Base-by-base conservation (phyloP, 768 basidiomycete species). In the Hortiboletus campestris region DNA sequence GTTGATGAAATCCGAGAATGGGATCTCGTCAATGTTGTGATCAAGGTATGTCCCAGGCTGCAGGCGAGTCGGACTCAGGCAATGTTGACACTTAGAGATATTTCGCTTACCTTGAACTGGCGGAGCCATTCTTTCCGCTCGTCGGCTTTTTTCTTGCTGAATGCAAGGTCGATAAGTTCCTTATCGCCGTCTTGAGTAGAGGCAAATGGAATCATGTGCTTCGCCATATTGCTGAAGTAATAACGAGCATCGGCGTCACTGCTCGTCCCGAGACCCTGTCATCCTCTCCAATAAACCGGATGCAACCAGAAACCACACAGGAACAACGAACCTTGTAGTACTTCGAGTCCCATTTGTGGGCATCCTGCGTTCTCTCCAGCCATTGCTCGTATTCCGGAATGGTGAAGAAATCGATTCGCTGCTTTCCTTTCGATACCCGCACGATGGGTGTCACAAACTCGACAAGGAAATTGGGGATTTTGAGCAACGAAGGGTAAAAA, bases 401-500 rank as follows among this genome's bases (percentile, higher is more conserved):
- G 4, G 97, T 98, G 72, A 96, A 99, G 77, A 99, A 99, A 66
- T 94, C 85, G 14, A 84, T 82, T 50, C 81, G 80, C 60, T 89
- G 81, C 50, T 86, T 83, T 46, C 89, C 90, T 74, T 92, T 95
- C 43, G 79, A 84, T 32, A 97, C 93, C 63, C 94, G 85, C 57
- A 98, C 94, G 67, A 99, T 98, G 2, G 97, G 97, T 0, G 97
- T 99, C 39, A 99, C 91, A 70, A 99, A 99, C 68, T 99, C 97
- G 36, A 98, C 91, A 47, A 99, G 76, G 75, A 99, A 99, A 56
- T 89, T 86, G 1, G 92, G 89, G 17, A 97, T 73, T 69, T 87
- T 93, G 54, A 99, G 80, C 20, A 99, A 78, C 2, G 96, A 97
- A 1, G 97, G 97, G 72, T 89, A 98, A 72, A 94, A 98, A 69